Evolutionary conservation across 495 filamentous ascomycete species (phyloP).

Genomic region (Aspergillus biplanus): DNA sequence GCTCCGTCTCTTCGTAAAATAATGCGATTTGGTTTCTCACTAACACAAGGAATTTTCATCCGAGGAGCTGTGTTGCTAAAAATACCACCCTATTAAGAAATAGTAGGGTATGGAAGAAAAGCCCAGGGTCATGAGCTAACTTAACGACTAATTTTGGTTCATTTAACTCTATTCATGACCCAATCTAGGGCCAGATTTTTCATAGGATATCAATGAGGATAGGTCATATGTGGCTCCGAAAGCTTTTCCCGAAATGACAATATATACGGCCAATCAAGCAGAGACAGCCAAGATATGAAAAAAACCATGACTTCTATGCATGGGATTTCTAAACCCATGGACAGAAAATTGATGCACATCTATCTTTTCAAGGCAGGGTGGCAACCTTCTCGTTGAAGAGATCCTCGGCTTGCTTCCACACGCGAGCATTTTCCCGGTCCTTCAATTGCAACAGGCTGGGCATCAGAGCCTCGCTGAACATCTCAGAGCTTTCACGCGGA

Average conservation of each 20-base stretch:
- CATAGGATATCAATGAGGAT: neutral
- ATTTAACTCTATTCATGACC: slow-evolving; percentile 3
- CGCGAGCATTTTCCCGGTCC: slow-evolving; percentile 67
- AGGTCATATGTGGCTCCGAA: neutral
- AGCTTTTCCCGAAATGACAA: neutral
- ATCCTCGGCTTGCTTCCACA: slow-evolving; percentile 84
- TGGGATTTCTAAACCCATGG: neutral
- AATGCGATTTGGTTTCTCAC: no score
- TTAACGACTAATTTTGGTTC: slow-evolving; percentile 2
- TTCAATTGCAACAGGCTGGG: slow-evolving; percentile 80
- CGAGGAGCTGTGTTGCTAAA: no score
- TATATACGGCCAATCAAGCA: neutral
- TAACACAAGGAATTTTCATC: no score
- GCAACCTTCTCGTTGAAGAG: slow-evolving; percentile 85
- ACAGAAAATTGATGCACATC: neutral
- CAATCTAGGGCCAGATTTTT: neutral
- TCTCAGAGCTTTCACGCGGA: slow-evolving; percentile 84
- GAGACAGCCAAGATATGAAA: neutral
- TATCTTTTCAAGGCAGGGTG: slow-evolving; percentile 57
- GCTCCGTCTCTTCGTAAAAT: no score
- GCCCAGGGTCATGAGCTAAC: neutral
- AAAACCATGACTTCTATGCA: neutral
- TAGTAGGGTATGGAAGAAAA: neutral
- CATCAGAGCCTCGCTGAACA: slow-evolving; percentile 79
- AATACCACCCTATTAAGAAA: no score